A percentile compares a stretch with the other conserved stretches of the same genome.
Evolutionary conservation across 1,284 basidiomycete genomes (phyloP).

Genomic region (Cryptococcus neoformans): DNA sequence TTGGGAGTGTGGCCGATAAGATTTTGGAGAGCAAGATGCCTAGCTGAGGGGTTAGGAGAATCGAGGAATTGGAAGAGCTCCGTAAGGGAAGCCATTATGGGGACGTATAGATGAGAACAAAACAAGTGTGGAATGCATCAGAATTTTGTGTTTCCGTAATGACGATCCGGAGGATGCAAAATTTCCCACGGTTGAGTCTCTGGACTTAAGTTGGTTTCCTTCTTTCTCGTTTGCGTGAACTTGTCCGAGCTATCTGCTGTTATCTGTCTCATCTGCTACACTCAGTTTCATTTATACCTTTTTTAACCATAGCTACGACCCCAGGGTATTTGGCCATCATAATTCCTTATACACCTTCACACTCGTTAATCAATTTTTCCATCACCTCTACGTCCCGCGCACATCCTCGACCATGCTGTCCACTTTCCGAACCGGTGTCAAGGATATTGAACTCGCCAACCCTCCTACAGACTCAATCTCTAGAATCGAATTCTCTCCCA

Average conservation of each 20-base stretch:
- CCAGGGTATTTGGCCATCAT: too few species aligned
- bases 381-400: too few species aligned
- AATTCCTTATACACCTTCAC: too few species aligned
- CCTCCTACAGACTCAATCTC: slow-evolving; percentile 73
- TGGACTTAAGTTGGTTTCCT: too few species aligned
- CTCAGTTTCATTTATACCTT: too few species aligned
- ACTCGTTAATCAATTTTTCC: too few species aligned
- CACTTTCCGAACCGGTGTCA: slow-evolving; percentile 28
- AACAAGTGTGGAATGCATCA: too few species aligned
- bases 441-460: slow-evolving; percentile 71
- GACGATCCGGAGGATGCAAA: too few species aligned
- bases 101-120: not conserved
- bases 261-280: too few species aligned
- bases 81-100: slow-evolving; percentile 43
- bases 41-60: slow-evolving; percentile 80
- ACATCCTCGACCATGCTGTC: slow-evolving; percentile 12
- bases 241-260: too few species aligned
- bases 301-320: too few species aligned
- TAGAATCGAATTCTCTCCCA: slow-evolving; percentile 61
- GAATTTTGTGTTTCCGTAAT: not conserved
- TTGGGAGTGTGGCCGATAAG: slow-evolving; percentile 74
- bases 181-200: slow-evolving; percentile 23
- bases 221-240: too few species aligned
- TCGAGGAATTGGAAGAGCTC: slow-evolving; percentile 82
- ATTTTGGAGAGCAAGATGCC: slow-evolving; percentile 81